Conservation (phyloP, 768 basidiomycete genomes). For the Boletellus ananas region DNA sequence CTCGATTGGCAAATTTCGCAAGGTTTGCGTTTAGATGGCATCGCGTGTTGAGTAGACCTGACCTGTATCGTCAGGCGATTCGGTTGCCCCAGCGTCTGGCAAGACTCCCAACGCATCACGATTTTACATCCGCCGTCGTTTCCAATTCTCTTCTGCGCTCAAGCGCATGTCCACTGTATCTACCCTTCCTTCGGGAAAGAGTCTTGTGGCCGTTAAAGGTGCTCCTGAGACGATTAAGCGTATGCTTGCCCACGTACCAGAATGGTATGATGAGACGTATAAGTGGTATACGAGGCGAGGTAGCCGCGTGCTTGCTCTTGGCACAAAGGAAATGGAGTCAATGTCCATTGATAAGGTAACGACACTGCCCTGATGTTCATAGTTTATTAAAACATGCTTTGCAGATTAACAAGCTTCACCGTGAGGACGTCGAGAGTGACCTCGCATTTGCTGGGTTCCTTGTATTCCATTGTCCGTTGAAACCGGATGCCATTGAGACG, state of each 20-base stretch:
- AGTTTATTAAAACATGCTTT: not conserved
- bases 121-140: constrained; percentile 80
- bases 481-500: constrained; percentile 84
- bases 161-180: constrained; percentile 97
- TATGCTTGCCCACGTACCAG: constrained; percentile 76
- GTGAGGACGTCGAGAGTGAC: constrained; percentile 74
- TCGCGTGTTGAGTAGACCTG: not conserved
- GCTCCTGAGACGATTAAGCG: constrained; percentile 94
- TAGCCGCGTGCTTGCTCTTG: constrained; percentile 90
- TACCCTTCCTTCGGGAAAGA: constrained; percentile 56
- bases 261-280: constrained; percentile 87
- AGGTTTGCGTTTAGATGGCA: constrained; percentile 38
- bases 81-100: constrained; percentile 53
- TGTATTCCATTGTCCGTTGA: constrained; percentile 98
- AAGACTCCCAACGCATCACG: constrained; percentile 54
- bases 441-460: constrained; percentile 93
- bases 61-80: constrained; percentile 45
- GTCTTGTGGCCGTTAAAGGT: constrained; percentile 82
- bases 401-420: constrained; percentile 84
- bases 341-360: constrained; percentile 72
- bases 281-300: constrained; percentile 93
- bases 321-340: constrained; percentile 75
- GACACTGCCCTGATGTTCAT: not conserved
- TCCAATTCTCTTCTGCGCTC: constrained; percentile 96
- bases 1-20: constrained; percentile 82